These are phyloP conservation scores for Candida khao-thaluensis DNA, from an alignment of 805 yeast genomes.

Conservation along the genomic window DNA sequence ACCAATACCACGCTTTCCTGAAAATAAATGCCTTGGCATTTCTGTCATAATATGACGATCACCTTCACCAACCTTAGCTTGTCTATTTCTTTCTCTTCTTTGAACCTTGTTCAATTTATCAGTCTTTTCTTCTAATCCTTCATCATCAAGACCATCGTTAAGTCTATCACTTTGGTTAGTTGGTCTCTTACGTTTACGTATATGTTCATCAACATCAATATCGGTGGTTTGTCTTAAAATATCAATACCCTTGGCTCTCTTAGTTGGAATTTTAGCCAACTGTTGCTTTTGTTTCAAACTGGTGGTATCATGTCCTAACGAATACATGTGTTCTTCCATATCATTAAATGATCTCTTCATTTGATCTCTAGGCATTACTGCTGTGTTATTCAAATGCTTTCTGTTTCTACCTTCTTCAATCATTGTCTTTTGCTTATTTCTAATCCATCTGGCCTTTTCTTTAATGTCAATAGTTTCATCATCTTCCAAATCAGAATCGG, in stretches of 20 bases:
- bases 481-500: slow-evolving; percentile 57
- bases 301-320: slow-evolving; percentile 83
- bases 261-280: slow-evolving; percentile 16
- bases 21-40: slow-evolving; percentile 89
- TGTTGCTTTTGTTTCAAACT: slow-evolving; percentile 46
- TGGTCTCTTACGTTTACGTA: slow-evolving; percentile 48
- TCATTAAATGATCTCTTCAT: slow-evolving; percentile 69
- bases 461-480: slow-evolving; percentile 68
- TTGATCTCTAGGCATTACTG: slow-evolving; percentile 89
- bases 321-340: slow-evolving; percentile 87
- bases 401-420: slow-evolving; percentile 82
- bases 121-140: slow-evolving; percentile 76
- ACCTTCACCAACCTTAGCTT: slow-evolving; percentile 92
- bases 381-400: slow-evolving; percentile 82
- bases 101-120: slow-evolving; percentile 84
- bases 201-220: slow-evolving; percentile 33
- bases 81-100: slow-evolving; percentile 90
- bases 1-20: slow-evolving; percentile 89
- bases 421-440: slow-evolving; percentile 94
- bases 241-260: slow-evolving; percentile 64
- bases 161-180: slow-evolving; percentile 72
- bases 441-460: slow-evolving; percentile 92
- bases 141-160: slow-evolving; percentile 83
- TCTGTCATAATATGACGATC: slow-evolving; percentile 87
- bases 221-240: slow-evolving; percentile 61